A percentile compares a stretch with the other conserved stretches of the same genome.
Evolutionary conservation across 192 early-diverging fungal species (phyloP).

Genomic region (Powellomyces hirtus): DNA sequence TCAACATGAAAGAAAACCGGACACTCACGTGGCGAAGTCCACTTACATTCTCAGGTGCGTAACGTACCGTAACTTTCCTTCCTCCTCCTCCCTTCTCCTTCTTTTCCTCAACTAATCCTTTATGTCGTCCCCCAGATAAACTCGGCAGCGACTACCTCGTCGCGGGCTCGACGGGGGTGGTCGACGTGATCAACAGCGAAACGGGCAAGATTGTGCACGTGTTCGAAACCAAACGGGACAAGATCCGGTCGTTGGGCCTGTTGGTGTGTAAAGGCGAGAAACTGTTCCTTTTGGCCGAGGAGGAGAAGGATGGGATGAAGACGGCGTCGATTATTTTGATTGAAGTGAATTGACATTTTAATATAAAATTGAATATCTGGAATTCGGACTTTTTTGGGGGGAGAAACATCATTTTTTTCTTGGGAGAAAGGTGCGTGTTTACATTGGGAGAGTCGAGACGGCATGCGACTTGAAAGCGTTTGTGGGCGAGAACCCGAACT

Average conservation of each 20-base stretch:
- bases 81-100: neutral
- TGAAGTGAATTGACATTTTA: slow-evolving; percentile 19
- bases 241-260: slow-evolving; percentile 41
- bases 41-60: slow-evolving; percentile 49
- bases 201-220: slow-evolving; percentile 56
- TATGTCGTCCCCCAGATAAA: slow-evolving; percentile 34
- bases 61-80: no score
- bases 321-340: slow-evolving; percentile 42
- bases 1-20: slow-evolving; percentile 26
- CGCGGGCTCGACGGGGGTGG: slow-evolving; percentile 46
- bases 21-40: slow-evolving; percentile 50
- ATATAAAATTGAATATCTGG: no score
- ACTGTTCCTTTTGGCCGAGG: slow-evolving; percentile 50
- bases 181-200: slow-evolving; percentile 50
- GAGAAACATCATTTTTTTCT: no score
- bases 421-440: no score
- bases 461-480: no score
- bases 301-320: slow-evolving; percentile 46
- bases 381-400: no score
- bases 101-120: no score
- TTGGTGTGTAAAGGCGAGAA: slow-evolving; percentile 32
- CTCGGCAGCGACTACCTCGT: slow-evolving; percentile 44
- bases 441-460: no score
- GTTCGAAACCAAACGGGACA: slow-evolving; percentile 54
- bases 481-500: no score